A percentile compares a stretch with the other conserved stretches of the same genome.
phyloP scores from a whole-genome alignment of 441 rosid genomes.

The Gossypium aridum region DNA sequence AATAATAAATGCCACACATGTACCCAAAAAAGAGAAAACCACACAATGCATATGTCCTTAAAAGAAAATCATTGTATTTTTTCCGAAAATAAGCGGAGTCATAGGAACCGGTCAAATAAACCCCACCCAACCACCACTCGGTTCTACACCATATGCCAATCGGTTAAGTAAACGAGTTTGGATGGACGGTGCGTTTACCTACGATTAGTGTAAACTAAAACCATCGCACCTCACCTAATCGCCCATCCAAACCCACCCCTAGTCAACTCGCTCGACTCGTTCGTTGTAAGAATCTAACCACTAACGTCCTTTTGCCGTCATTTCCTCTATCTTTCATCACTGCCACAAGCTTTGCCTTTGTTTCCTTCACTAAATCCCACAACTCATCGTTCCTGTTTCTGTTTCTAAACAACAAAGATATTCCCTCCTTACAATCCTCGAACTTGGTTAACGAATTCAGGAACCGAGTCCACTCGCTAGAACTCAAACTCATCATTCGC shows the following conservation, averaged over 20 bases:
- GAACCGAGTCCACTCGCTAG: constrained; percentile 29
- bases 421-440: constrained; percentile 33
- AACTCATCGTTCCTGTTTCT: constrained; percentile 39
- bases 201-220: too few relatives aligned
- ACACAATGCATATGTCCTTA: too few relatives aligned
- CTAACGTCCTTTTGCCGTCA: constrained; percentile 1
- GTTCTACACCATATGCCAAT: background rate
- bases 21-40: too few relatives aligned
- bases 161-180: background rate
- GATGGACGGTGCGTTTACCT: too few relatives aligned
- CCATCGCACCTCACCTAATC: too few relatives aligned
- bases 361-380: constrained; percentile 46
- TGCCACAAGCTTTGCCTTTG: constrained; percentile 19
- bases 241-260: too few relatives aligned
- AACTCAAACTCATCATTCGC: constrained; percentile 28
- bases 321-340: constrained; percentile 7
- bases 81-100: too few relatives aligned
- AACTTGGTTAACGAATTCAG: constrained; percentile 28
- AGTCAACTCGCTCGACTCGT: constrained; percentile 12
- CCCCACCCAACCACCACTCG: background rate
- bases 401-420: constrained; percentile 29
- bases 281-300: background rate
- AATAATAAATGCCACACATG: too few relatives aligned
- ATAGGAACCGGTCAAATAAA: background rate
- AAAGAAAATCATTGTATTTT: too few relatives aligned